phyloP scores from a whole-genome alignment of 306 rosid species.

The Trifolium repens region DNA sequence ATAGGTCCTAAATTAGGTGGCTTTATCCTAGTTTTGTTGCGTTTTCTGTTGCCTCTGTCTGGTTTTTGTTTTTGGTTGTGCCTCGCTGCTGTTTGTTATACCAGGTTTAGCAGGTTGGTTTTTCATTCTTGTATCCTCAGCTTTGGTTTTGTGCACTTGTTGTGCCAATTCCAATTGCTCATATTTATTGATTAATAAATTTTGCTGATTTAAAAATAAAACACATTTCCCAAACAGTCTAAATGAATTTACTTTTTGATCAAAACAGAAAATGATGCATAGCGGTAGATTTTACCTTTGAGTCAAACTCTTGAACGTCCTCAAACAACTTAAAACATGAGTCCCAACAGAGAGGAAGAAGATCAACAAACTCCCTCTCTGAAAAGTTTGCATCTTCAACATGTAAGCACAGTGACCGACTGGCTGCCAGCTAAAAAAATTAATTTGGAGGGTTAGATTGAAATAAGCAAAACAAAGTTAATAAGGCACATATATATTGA shows the following conservation, averaged over 20 bases:
- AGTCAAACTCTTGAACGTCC: conserved; percentile 94
- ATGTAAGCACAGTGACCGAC: conserved; percentile 87
- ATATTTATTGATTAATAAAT: too few relatives aligned
- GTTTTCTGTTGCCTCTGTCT: too few relatives aligned
- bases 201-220: too few relatives aligned
- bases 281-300: conserved; percentile 69
- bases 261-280: conserved; percentile 24
- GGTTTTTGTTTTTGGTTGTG: too few relatives aligned
- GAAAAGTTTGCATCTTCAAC: conserved; percentile 95
- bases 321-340: conserved; percentile 86
- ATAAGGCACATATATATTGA: conserved; percentile 33
- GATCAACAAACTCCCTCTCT: conserved; percentile 79
- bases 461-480: conserved; percentile 25
- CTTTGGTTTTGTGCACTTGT: too few relatives aligned
- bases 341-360: conserved; percentile 91
- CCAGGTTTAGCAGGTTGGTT: too few relatives aligned
- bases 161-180: too few relatives aligned
- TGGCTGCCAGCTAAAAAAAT: conserved; percentile 83
- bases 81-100: too few relatives aligned
- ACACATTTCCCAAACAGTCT: conserved; percentile 1
- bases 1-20: too few relatives aligned
- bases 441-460: conserved; percentile 43
- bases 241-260: conserved; percentile 18
- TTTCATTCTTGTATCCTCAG: too few relatives aligned
- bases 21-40: too few relatives aligned